Evolutionary conservation across 2,329 filamentous ascomycete species (phyloP), one percentile per base, ranked within the genome.

Genomic region (Colletotrichum musae): DNA sequence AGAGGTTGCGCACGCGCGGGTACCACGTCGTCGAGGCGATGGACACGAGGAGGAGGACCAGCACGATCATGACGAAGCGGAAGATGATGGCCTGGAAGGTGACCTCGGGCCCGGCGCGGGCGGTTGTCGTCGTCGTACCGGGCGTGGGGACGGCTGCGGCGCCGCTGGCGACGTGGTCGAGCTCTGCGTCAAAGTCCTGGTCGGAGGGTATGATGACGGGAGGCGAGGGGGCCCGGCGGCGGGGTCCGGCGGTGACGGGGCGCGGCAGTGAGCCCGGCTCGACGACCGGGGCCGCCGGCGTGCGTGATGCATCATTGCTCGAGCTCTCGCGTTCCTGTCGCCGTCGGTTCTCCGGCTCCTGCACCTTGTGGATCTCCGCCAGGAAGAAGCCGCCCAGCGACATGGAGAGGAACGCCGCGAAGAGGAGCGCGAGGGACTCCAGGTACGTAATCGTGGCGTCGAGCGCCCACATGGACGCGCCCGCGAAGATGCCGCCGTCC

Each of bases 121-220:
- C 52, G 9, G 32, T 36, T 2, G 32, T 36, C 26, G 39, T 5
- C 41, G 48, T 9, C 48, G 51, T 60, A 48, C 61, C 68, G 18
- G 74, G 71, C 4, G 70, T 64, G 16, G 69, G 77, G 47, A 75
- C 74, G 10, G 75, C 66, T 4, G 77, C 71, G 32, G 77, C 77
- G 21, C 74, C 67, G 74, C 74, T 72, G 21, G 76, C 18, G 26
- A 75, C 73, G 51, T 75, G 73, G 68, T 74, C 70, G 43, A 91
- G 88, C 74, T 91, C 89, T 24, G 88, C 87, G 72, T 89, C 87
- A 47, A 91, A 80, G 70, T 91, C 89, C 74, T 91, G 89, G 73
- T 91, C 89, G 1, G 87, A 89, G 1, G 90, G 89, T 21, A 91
- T 81, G 32, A 91, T 89, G 60, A 91, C 82, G 6, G 88, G 87